Evolutionary conservation across 2,329 filamentous ascomycete species (phyloP).

Genomic region (Alternaria ventricosa): DNA sequence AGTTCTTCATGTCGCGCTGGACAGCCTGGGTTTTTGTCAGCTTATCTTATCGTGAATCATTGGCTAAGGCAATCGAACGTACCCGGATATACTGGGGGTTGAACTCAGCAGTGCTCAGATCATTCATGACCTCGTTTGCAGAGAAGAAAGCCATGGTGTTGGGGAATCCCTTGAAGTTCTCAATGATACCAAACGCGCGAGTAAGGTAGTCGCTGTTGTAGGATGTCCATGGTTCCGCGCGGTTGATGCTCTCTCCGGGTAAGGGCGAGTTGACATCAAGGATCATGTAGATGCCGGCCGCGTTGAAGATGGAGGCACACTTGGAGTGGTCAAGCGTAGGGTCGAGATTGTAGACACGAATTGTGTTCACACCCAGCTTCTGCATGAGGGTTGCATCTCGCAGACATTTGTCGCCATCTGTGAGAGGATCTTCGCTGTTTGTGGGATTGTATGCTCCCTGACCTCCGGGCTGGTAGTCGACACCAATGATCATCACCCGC

Average conservation of each 20-base stretch:
- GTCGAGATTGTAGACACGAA: slow-evolving; percentile 70
- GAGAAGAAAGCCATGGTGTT: slow-evolving; percentile 72
- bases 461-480: slow-evolving; percentile 68
- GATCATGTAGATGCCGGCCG: slow-evolving; percentile 70
- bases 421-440: slow-evolving; percentile 61
- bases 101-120: slow-evolving; percentile 57
- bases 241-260: slow-evolving; percentile 62
- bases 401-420: slow-evolving; percentile 63
- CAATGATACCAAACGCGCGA: slow-evolving; percentile 67
- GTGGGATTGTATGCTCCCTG: slow-evolving; percentile 62
- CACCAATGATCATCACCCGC: slow-evolving; percentile 67
- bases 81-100: slow-evolving; percentile 66
- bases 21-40: slow-evolving; percentile 54
- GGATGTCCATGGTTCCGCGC: slow-evolving; percentile 59
- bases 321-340: slow-evolving; percentile 65
- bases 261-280: slow-evolving; percentile 70
- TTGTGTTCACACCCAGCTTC: slow-evolving; percentile 66
- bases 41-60: not conserved
- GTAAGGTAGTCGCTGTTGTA: slow-evolving; percentile 64
- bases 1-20: slow-evolving; percentile 71
- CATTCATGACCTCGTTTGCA: slow-evolving; percentile 73
- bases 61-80: slow-evolving; percentile 16
- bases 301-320: slow-evolving; percentile 70
- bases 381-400: slow-evolving; percentile 70
- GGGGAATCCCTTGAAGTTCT: slow-evolving; percentile 70